Conservation (phyloP, 345 rosid species). For the Citrus unshiu region DNA sequence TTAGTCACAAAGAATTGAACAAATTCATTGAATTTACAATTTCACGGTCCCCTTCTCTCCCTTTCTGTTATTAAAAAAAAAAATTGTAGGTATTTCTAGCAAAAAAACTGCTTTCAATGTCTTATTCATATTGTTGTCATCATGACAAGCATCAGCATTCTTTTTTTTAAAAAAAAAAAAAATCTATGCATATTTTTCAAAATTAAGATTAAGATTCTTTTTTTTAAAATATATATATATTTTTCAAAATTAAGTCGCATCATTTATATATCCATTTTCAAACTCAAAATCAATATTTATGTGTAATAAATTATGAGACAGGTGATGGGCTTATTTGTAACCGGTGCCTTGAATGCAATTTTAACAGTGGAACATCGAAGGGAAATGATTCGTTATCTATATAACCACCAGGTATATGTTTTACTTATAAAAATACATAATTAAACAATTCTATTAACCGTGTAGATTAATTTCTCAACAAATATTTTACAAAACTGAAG, state of each 20-base stretch:
- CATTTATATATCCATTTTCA: too few relatives aligned
- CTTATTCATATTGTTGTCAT: not conserved
- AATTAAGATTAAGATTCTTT: too few relatives aligned
- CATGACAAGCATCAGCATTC: not conserved
- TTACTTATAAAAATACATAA: too few relatives aligned
- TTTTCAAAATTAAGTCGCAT: too few relatives aligned
- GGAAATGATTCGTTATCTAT: conserved; percentile 54
- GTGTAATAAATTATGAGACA: not conserved
- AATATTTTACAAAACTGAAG: not conserved
- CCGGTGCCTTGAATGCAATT: conserved; percentile 33
- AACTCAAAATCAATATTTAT: too few relatives aligned
- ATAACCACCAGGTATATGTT: conserved; percentile 60
- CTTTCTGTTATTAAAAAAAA: not conserved
- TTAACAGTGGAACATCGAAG: conserved; percentile 31
- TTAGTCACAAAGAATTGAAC: not conserved
- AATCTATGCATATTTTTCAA: too few relatives aligned
- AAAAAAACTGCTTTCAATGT: not conserved
- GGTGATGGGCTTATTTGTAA: conserved; percentile 58
- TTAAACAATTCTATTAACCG: not conserved
- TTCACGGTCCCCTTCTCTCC: not conserved
- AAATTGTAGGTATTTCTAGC: not conserved
- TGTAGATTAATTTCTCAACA: not conserved
- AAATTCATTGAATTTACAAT: not conserved
- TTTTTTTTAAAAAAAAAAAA: too few relatives aligned
- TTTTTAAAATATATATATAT: fast-evolving